Evolutionary conservation across 192 early-diverging fungal species (phyloP).

Genomic region (Podila clonocystis): DNA sequence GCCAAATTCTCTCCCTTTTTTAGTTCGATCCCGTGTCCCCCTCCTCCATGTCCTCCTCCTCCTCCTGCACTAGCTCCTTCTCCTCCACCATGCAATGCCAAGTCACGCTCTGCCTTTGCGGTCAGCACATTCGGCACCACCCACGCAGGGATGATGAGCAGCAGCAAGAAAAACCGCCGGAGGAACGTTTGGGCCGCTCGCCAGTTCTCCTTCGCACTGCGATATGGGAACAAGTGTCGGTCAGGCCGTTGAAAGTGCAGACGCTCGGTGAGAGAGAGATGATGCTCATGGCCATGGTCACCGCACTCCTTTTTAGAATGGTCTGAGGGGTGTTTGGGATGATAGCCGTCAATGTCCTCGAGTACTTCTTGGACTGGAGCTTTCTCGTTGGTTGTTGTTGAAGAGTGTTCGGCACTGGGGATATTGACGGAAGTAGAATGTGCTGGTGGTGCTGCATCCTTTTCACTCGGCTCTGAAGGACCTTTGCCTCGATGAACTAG

Average conservation of each 20-base stretch:
- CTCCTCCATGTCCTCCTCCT: not conserved
- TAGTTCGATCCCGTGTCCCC: conserved; percentile 17
- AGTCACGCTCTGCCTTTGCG: conserved; percentile 11
- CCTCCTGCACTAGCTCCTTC: not conserved
- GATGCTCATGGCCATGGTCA: not conserved
- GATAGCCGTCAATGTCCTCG: too few relatives aligned
- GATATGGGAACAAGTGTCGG: conserved; percentile 36
- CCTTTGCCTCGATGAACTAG: too few relatives aligned
- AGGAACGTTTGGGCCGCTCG: conserved; percentile 32
- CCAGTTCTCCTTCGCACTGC: conserved; percentile 23
- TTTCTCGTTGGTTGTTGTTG: too few relatives aligned
- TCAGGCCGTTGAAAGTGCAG: conserved; percentile 28
- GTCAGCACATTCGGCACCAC: conserved; percentile 31
- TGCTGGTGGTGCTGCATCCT: too few relatives aligned
- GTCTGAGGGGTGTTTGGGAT: too few relatives aligned
- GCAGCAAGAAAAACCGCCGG: conserved; percentile 34
- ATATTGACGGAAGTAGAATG: too few relatives aligned
- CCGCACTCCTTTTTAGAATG: too few relatives aligned
- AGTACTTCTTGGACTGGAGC: too few relatives aligned
- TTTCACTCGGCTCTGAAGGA: too few relatives aligned
- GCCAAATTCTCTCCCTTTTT: conserved; percentile 17
- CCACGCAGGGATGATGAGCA: conserved; percentile 44
- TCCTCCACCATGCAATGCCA: not conserved
- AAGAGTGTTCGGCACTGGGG: too few relatives aligned
- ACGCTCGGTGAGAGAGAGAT: conserved; percentile 11